Conservation (phyloP, 1,284 basidiomycete genomes). For the Ceratobasidium sp. region DNA sequence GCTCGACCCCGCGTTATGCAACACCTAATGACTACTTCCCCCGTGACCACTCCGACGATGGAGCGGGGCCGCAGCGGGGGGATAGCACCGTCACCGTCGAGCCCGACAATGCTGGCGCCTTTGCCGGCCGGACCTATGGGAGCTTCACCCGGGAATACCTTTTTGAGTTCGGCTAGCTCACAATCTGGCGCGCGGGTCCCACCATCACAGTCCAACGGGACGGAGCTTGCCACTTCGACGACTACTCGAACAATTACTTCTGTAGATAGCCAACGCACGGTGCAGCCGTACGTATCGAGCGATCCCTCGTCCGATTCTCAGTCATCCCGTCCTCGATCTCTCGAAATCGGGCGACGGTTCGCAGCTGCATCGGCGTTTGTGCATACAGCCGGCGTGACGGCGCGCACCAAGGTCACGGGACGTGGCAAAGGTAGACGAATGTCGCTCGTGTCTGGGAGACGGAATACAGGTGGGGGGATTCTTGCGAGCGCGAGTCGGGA, state of each 20-base stretch:
- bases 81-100: background rate
- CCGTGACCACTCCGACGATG: background rate
- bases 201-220: background rate
- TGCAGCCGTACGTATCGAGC: slow-evolving; percentile 20
- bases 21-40: slow-evolving; percentile 7
- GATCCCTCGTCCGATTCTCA: slow-evolving; percentile 22
- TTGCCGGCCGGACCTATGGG: background rate
- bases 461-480: slow-evolving; percentile 48
- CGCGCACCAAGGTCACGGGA: slow-evolving; percentile 31
- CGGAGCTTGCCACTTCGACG: slow-evolving; percentile 6
- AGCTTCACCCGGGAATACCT: slow-evolving; percentile 20
- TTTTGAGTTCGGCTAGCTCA: background rate
- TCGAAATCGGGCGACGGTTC: slow-evolving; percentile 22
- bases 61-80: background rate
- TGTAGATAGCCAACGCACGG: slow-evolving; percentile 31
- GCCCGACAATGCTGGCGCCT: background rate
- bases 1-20: slow-evolving; percentile 11
- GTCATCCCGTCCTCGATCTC: slow-evolving; percentile 35
- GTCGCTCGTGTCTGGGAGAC: slow-evolving; percentile 65
- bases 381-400: slow-evolving; percentile 29
- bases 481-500: slow-evolving; percentile 11
- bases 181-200: background rate
- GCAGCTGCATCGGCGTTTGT: slow-evolving; percentile 38
- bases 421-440: slow-evolving; percentile 58
- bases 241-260: slow-evolving; percentile 32